Evolutionary conservation across 2,329 filamentous ascomycete species (phyloP).

Genomic region (Rutstroemia sp.): DNA sequence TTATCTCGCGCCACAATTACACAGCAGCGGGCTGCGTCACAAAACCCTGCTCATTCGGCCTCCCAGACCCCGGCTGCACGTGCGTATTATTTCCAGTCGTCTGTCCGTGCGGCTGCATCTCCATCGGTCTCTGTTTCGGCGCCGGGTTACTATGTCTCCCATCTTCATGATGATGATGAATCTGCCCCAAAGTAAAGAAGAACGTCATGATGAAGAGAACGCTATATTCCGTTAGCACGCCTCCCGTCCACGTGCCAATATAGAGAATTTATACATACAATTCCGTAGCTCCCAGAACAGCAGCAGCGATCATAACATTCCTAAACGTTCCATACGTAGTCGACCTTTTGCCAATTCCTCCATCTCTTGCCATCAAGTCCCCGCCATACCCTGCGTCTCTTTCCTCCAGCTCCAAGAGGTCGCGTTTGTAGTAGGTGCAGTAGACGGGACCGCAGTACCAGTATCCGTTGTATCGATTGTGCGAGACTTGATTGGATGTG

Average conservation of each 20-base stretch:
- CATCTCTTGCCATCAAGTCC: neutral
- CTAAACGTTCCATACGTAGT: constrained; percentile 1
- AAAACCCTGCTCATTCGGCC: neutral
- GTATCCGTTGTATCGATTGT: neutral
- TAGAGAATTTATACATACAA: neutral
- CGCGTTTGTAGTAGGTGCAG: neutral
- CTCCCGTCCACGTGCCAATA: accelerated
- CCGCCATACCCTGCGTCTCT: neutral
- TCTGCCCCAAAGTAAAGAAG: neutral
- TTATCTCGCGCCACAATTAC: no score
- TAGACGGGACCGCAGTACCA: neutral
- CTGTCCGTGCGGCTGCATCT: constrained; percentile 1
- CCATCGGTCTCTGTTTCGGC: neutral
- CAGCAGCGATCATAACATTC: neutral
- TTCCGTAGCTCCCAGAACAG: constrained; percentile 2
- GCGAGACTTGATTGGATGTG: neutral
- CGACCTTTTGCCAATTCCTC: neutral
- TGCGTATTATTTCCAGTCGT: neutral
- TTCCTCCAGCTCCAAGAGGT: constrained; percentile 1
- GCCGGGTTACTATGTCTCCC: neutral
- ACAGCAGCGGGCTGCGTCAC: neutral
- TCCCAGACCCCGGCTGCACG: neutral
- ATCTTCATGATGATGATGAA: neutral
- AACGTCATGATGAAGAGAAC: constrained; percentile 5
- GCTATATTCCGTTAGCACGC: neutral